A percentile compares a stretch with the other conserved stretches of the same genome.
phyloP scores from a whole-genome alignment of 768 basidiomycete species.

The Boletus rubroflammeus region DNA sequence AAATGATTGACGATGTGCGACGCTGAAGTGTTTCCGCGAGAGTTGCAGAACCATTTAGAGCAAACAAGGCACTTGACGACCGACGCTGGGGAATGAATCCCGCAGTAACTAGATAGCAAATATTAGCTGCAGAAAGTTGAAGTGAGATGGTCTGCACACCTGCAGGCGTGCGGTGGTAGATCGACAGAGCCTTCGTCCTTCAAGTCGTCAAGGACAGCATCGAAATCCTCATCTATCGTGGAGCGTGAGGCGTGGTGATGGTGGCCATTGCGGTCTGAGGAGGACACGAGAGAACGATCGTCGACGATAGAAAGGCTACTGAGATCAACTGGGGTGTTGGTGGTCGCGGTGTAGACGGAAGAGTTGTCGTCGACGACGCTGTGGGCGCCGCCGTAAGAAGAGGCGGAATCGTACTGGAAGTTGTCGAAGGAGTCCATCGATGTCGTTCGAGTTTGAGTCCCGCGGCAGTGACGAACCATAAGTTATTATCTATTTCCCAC shows the following conservation, averaged over 20 bases:
- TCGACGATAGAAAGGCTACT: constrained; percentile 67
- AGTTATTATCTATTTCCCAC: constrained; percentile 27
- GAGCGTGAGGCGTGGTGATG: constrained; percentile 34
- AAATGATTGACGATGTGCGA: constrained; percentile 99
- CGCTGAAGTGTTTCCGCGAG: constrained; percentile 94
- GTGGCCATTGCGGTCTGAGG: constrained; percentile 39
- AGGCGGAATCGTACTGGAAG: constrained; percentile 80
- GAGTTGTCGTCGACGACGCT: constrained; percentile 77
- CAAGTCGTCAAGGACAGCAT: constrained; percentile 83
- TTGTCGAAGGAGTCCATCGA: constrained; percentile 81
- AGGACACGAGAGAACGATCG: constrained; percentile 45
- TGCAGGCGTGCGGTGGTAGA: constrained; percentile 92
- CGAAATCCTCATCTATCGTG: constrained; percentile 77
- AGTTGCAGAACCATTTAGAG: constrained; percentile 98
- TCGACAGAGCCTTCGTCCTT: constrained; percentile 79
- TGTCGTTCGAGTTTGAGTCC: constrained; percentile 21
- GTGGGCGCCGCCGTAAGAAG: constrained; percentile 68
- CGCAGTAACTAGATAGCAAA: constrained; percentile 73
- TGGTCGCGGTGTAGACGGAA: constrained; percentile 74
- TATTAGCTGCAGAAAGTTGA: constrained; percentile 4
- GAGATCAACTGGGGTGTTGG: constrained; percentile 59
- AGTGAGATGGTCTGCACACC: constrained; percentile 45
- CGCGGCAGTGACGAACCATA: neutral
- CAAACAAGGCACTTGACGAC: constrained; percentile 95
- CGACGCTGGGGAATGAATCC: constrained; percentile 94